phyloP scores from a whole-genome alignment of 2,329 filamentous ascomycete genomes.

The Pestalotiopsis sp. region DNA sequence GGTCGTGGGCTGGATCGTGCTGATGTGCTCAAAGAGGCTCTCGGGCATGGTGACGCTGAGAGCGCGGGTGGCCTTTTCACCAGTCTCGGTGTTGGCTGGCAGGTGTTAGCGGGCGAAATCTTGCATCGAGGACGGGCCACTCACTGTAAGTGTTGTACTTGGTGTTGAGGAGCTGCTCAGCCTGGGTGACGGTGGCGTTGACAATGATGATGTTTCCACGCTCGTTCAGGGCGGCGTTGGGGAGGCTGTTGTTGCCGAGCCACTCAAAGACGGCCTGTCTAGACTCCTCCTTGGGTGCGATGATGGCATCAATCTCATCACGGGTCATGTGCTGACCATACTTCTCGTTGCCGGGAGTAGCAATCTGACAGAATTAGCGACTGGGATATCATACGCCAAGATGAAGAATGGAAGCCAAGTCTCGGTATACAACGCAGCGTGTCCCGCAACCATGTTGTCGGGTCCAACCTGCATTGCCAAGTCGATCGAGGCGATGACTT shows the following conservation, averaged over 20 bases:
- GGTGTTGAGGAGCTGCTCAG: slow-evolving; percentile 12
- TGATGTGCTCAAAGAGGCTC: slow-evolving; percentile 3
- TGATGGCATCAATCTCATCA: slow-evolving; percentile 11
- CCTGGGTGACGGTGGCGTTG: slow-evolving; percentile 8
- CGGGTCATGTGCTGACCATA: slow-evolving; percentile 14
- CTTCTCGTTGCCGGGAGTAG: slow-evolving; percentile 8
- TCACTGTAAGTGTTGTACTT: slow-evolving; percentile 13
- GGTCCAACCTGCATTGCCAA: background rate
- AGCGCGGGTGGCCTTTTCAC: background rate
- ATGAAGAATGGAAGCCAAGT: background rate
- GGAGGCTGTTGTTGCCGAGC: slow-evolving; percentile 12
- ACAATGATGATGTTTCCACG: slow-evolving; percentile 9
- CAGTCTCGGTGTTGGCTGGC: slow-evolving; percentile 8
- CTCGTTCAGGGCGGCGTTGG: background rate
- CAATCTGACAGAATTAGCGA: slow-evolving; percentile 5
- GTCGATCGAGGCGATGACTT: background rate
- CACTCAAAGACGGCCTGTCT: slow-evolving; percentile 4
- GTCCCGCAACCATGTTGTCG: background rate
- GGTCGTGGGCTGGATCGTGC: slow-evolving; percentile 10
- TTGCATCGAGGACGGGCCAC: background rate
- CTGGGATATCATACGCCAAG: background rate
- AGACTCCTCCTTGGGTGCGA: slow-evolving; percentile 13
- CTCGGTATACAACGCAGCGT: background rate
- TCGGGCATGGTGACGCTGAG: slow-evolving; percentile 7
- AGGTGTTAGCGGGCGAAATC: background rate